A percentile compares a stretch with the other conserved stretches of the same genome.
phyloP scores from a whole-genome alignment of 306 rosid species.

The Trifolium pratense region DNA sequence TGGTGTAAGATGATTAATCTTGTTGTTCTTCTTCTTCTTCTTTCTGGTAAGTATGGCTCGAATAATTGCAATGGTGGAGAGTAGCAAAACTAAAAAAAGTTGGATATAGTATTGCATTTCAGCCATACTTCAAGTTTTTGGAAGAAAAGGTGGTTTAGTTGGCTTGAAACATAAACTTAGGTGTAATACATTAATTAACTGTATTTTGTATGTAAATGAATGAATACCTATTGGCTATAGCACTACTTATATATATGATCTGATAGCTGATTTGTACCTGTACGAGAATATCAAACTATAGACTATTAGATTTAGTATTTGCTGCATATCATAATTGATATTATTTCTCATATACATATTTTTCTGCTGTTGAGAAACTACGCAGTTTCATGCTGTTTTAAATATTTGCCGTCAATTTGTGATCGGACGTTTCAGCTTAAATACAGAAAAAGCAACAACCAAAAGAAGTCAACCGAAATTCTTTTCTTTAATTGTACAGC shows the following conservation, averaged over 20 bases:
- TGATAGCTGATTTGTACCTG: neutral
- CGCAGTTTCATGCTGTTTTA: too few relatives aligned
- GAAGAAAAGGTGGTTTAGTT: neutral
- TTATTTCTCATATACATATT: neutral
- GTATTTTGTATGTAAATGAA: neutral
- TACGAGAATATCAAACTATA: neutral
- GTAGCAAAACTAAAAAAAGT: neutral
- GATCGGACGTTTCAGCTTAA: too few relatives aligned
- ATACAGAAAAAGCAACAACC: too few relatives aligned
- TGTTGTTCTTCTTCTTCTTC: too few relatives aligned
- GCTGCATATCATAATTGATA: neutral
- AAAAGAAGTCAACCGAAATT: too few relatives aligned
- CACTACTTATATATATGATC: neutral
- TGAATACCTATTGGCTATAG: neutral
- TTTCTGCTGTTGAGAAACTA: too few relatives aligned
- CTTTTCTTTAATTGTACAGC: too few relatives aligned
- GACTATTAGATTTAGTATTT: neutral
- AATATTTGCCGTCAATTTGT: too few relatives aligned
- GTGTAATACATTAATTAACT: neutral
- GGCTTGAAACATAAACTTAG: neutral
- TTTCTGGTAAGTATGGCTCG: neutral
- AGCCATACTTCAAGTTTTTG: neutral
- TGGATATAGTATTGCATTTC: slow-evolving; percentile 12
- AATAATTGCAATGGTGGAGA: neutral
- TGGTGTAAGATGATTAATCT: too few relatives aligned